Evolutionary conservation across 1,284 basidiomycete species (phyloP), one percentile per base, ranked within the genome.

Genomic region (Coniferiporia sulphurascens): DNA sequence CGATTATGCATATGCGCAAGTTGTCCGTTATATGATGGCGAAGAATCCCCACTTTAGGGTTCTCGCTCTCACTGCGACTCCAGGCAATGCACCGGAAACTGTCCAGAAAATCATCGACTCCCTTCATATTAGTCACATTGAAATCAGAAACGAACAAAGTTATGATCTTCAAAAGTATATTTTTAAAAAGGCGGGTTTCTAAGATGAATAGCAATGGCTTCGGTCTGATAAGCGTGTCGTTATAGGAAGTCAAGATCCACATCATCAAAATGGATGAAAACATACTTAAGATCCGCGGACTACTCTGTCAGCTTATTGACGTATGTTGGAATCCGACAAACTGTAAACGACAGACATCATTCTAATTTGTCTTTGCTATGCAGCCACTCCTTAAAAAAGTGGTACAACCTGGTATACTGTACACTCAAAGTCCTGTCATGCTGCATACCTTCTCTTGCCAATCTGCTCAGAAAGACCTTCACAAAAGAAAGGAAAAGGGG

Each of bases 91-190:
- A 49, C 84, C 90, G 0, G 91, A 95, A 49, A 87, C 87, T 34
- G 91, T 99, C 0, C 97, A 99, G 72, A 77, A 78, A 17, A 87
- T 99, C n/a, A 85, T 99, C 13, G 93, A 99, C 68, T 87, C 89
- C 10, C 76, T 99, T n/a, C 97, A 99, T 70, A 97, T 99, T 65
- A 94, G 93, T 66, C 85, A 87, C 58, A 96, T 99, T 64, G 96
- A 99, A 70, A 93, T 98, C 62, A 83, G 97, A 56, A 88, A 96
- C 67, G 97, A 98, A 68, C 82, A 89, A 58, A 95, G 94, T 64
- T 74, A 95, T 44, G 97, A 99, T 72, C 80, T 99, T 43, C 82
- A 84, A 62, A 81, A 82, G 48, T 99, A 98, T 70, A 83, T 96
- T 66, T 89, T 95, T 70, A 85, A 91, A 65, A 99, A 99, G 80